These are phyloP conservation scores for Saccharomycopsis vini DNA, from an alignment of 805 yeast genomes.

Conservation along the genomic window DNA sequence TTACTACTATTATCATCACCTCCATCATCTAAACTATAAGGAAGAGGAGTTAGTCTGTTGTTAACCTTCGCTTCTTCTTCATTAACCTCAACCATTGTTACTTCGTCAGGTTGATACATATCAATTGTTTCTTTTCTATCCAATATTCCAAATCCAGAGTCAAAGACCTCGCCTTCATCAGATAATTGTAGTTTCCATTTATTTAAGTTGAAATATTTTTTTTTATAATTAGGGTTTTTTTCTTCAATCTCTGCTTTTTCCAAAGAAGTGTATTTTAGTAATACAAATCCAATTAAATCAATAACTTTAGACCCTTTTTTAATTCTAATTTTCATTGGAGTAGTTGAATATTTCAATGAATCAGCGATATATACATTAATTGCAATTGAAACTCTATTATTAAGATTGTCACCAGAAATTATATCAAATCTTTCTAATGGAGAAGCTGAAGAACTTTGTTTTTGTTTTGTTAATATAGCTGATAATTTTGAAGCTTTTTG, in stretches of 20 bases:
- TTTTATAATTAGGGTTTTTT: too few species aligned
- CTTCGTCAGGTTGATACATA: slow-evolving; percentile 72
- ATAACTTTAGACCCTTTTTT: slow-evolving; percentile 36
- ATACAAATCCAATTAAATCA: slow-evolving; percentile 46
- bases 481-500: slow-evolving; percentile 11
- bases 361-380: slow-evolving; percentile 24
- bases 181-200: slow-evolving; percentile 70
- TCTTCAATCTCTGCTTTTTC: slow-evolving; percentile 12
- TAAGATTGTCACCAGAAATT: slow-evolving; percentile 12
- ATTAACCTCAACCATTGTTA: slow-evolving; percentile 60
- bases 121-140: slow-evolving; percentile 58
- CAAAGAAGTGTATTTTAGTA: slow-evolving; percentile 23
- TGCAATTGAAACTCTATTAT: slow-evolving; percentile 4
- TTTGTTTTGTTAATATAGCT: slow-evolving; percentile 6
- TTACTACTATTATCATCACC: background rate
- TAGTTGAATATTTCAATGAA: slow-evolving; percentile 10
- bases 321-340: slow-evolving; percentile 23
- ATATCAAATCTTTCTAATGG: slow-evolving; percentile 12
- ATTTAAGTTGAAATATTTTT: slow-evolving; percentile 43
- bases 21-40: slow-evolving; percentile 23
- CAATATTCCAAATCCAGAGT: slow-evolving; percentile 80
- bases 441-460: slow-evolving; percentile 2
- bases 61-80: slow-evolving; percentile 40
- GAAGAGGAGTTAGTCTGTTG: slow-evolving; percentile 46
- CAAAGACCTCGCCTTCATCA: slow-evolving; percentile 90